A percentile compares a stretch with the other conserved stretches of the same genome.
Evolutionary conservation across 1,284 basidiomycete genomes (phyloP).

Genomic region (Rhodotorula sp.): DNA sequence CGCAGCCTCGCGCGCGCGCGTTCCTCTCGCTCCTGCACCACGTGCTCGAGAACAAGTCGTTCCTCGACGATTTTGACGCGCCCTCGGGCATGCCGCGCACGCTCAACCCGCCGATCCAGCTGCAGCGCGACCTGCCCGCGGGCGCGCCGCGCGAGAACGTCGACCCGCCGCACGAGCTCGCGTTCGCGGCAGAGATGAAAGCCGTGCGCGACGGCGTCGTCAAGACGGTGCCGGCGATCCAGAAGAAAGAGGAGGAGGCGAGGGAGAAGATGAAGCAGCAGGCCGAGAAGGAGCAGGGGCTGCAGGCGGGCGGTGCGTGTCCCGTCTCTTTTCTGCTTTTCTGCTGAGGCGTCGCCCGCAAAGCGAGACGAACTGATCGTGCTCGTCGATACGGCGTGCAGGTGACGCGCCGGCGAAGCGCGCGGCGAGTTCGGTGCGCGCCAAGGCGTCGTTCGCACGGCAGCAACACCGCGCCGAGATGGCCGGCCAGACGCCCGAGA

Average conservation of each 20-base stretch:
- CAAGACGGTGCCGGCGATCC: constrained; percentile 36
- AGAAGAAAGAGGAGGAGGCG: constrained; percentile 36
- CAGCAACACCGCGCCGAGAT: constrained; percentile 4
- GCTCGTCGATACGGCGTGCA: neutral
- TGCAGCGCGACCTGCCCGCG: constrained; percentile 6
- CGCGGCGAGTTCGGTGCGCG: no score
- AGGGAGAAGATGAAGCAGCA: constrained; percentile 21
- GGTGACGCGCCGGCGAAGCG: constrained; percentile 8
- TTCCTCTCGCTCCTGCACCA: constrained; percentile 78
- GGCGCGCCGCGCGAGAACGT: constrained; percentile 31
- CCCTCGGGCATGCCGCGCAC: constrained; percentile 5
- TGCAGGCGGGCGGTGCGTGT: constrained; percentile 8
- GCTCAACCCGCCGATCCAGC: constrained; percentile 29
- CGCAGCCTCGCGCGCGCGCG: constrained; percentile 67
- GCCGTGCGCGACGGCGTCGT: constrained; percentile 28
- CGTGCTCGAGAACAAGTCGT: constrained; percentile 63
- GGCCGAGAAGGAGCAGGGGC: constrained; percentile 27
- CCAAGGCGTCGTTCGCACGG: constrained; percentile 13
- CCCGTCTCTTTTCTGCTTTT: neutral
- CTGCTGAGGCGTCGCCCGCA: no score
- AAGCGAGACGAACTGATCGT: neutral
- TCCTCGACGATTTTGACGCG: constrained; percentile 29
- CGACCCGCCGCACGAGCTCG: constrained; percentile 35
- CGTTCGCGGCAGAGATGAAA: constrained; percentile 39
- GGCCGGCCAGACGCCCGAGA: constrained; percentile 3